These are phyloP conservation scores for Chytriomyces sp. DNA, from an alignment of 192 early-diverging fungal species.

Conservation along the genomic window DNA sequence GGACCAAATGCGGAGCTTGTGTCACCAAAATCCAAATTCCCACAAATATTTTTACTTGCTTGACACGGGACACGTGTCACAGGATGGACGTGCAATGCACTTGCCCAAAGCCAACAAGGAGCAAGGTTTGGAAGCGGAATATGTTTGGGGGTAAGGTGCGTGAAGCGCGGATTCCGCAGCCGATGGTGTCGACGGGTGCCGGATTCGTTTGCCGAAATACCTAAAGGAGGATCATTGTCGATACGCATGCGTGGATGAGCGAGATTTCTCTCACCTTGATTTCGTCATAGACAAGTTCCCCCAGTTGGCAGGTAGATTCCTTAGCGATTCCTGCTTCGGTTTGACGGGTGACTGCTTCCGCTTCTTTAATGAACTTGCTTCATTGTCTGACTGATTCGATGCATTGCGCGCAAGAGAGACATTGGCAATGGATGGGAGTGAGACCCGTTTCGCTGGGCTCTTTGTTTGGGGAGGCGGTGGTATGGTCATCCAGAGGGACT, in stretches of 20 bases:
- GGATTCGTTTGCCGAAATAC: slow-evolving; percentile 62
- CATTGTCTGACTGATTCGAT: background rate
- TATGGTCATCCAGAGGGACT: background rate
- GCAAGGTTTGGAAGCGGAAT: slow-evolving; percentile 55
- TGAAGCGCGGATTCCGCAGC: slow-evolving; percentile 76
- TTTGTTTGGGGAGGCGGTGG: background rate
- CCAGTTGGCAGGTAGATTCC: slow-evolving; percentile 57
- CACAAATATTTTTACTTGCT: slow-evolving; percentile 53
- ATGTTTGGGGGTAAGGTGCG: slow-evolving; percentile 48
- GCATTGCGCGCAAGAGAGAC: background rate
- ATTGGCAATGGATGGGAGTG: background rate
- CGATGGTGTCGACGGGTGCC: slow-evolving; percentile 90
- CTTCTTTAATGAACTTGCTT: background rate
- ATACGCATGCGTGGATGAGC: background rate
- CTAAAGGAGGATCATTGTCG: slow-evolving; percentile 53
- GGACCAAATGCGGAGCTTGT: too few species aligned
- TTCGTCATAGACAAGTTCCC: slow-evolving; percentile 55
- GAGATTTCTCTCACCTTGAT: background rate
- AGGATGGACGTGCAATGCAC: slow-evolving; percentile 77
- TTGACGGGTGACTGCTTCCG: too few species aligned
- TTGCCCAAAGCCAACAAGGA: slow-evolving; percentile 94
- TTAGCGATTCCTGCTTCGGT: background rate
- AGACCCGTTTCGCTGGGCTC: background rate
- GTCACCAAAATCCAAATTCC: too few species aligned
- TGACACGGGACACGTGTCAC: slow-evolving; percentile 79